Evolutionary conservation across 768 basidiomycete genomes (phyloP), one percentile per base, ranked within the genome.

Genomic region (Lentinula raphanica): DNA sequence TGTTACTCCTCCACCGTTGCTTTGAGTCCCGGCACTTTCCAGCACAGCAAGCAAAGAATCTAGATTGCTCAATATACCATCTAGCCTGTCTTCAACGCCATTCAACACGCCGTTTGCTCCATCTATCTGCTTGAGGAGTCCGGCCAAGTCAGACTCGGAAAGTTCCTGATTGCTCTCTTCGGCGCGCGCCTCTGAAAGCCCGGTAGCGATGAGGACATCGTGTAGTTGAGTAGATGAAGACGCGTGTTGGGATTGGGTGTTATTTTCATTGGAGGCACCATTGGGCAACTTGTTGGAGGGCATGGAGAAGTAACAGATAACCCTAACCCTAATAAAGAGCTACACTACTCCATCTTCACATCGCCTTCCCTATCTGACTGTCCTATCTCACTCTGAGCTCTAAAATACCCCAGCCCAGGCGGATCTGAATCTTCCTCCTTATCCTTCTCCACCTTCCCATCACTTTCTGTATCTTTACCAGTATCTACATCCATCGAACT

Each of bases 401-500:
- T 21, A 11, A n/a, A 7, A 23, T 21, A 21, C 19, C 42, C 42
- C 9, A 21, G 19, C n/a, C 21, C 42, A 25, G 42, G 21, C 9
- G 42, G 42, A 12, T 44, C 42, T n/a, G 12, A 44, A 5, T 44
- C 19, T 44, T 23, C 42, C 42, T 44, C 42, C 42, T 44, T 21
- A 19, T 44, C 17, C 5, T 13, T 39, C 5, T n/a, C 42, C 42
- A 44, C 21, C n/a, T 44, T 44, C 21, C 11, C 42, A 25, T 44
- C 13, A 29, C 5, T 31, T 21, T 48, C 46, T 28, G n/a, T 29
- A 48, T 48, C 46, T 28, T 46, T 46, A 7, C 19, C 45, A 1
- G 11, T 28, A 28, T 39, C 63, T 19, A 56, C 60, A 12, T 60
- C 62, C 42, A 61, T 62, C 49, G 67, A 67, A 38, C 65, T 68